phyloP scores from a whole-genome alignment of 176 grass and related monocot species.

The Oryza punctata region DNA sequence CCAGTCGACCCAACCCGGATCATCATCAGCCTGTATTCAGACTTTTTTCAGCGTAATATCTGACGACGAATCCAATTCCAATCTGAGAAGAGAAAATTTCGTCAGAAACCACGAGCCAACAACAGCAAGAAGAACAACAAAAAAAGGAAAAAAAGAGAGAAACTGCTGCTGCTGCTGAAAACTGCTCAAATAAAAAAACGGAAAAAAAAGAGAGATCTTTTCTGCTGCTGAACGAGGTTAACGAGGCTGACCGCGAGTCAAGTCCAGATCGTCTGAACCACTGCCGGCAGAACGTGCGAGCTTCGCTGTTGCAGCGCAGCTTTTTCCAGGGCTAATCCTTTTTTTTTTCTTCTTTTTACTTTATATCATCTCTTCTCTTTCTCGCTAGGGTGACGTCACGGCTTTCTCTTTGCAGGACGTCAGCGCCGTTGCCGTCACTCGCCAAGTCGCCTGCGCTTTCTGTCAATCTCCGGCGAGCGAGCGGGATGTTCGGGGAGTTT shows the following conservation, averaged over 20 bases:
- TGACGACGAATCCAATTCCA: background rate
- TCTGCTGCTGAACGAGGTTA: background rate
- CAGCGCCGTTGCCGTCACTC: background rate
- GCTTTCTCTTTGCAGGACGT: background rate
- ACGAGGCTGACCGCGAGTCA: background rate
- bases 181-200: too few relatives aligned
- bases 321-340: background rate
- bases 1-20: background rate
- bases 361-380: background rate
- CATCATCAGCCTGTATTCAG: too few relatives aligned
- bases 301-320: background rate
- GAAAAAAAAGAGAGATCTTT: background rate
- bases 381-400: background rate
- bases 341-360: background rate
- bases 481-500: too few relatives aligned
- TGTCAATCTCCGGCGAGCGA: background rate
- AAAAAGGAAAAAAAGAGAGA: background rate
- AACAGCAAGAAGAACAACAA: background rate
- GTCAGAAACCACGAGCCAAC: background rate
- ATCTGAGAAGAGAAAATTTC: background rate
- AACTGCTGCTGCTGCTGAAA: too few relatives aligned
- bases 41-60: background rate
- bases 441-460: too few relatives aligned
- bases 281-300: background rate
- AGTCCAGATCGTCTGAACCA: background rate